Evolutionary conservation across 768 basidiomycete genomes (phyloP).

Genomic region (Russula emetica): DNA sequence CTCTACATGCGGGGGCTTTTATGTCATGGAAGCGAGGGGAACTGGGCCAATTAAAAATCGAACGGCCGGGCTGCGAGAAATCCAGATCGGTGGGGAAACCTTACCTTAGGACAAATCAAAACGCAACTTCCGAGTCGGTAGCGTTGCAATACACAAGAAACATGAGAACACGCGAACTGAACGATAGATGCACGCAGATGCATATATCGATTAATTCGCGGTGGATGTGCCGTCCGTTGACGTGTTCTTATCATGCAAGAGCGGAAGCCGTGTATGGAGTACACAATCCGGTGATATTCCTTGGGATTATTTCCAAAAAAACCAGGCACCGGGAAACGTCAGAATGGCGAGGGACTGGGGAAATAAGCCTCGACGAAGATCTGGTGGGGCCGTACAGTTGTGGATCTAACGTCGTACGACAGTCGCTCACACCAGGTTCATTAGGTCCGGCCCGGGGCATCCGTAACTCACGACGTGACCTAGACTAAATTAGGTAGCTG

Average conservation of each 20-base stretch:
- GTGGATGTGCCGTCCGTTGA: background rate
- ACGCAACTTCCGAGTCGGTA: background rate
- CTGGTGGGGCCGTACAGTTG: background rate
- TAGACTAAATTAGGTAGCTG: no score
- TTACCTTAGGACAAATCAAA: background rate
- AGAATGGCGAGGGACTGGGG: background rate
- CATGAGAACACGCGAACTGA: background rate
- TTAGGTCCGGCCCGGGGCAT: no score
- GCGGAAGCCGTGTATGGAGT: background rate
- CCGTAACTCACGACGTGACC: no score
- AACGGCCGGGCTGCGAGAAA: background rate
- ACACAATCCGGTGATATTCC: background rate
- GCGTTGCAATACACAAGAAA: background rate
- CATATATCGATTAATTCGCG: background rate
- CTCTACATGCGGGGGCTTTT: background rate
- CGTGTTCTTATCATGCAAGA: background rate
- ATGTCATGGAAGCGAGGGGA: background rate
- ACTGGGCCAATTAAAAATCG: background rate
- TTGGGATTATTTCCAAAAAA: background rate
- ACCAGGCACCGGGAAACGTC: background rate
- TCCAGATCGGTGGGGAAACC: background rate
- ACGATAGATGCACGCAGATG: no score
- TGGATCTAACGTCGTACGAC: background rate
- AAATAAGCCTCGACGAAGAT: background rate
- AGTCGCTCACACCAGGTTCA: no score